These are phyloP conservation scores for Monosporozyma aerobia DNA, from an alignment of 805 yeast species.

Conservation along the genomic window DNA sequence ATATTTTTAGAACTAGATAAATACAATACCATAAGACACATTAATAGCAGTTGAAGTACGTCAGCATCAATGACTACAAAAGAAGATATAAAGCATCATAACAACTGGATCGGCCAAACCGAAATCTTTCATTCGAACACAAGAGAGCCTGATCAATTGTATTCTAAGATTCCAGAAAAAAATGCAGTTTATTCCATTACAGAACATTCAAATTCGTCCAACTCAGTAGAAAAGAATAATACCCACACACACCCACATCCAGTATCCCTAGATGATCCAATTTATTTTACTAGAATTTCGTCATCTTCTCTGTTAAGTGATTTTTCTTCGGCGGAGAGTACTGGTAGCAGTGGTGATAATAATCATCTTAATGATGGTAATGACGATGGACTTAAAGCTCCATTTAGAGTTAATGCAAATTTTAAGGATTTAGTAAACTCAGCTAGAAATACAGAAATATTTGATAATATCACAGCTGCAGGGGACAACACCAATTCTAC, in stretches of 20 bases:
- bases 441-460: neutral
- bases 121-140: neutral
- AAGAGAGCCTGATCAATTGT: neutral
- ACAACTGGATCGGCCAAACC: neutral
- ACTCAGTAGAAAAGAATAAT: constrained; percentile 11
- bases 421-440: neutral
- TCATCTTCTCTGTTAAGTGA: constrained; percentile 6
- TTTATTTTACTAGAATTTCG: constrained; percentile 3
- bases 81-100: neutral
- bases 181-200: neutral
- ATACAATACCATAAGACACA: neutral
- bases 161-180: neutral
- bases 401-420: neutral
- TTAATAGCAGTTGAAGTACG: neutral
- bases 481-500: constrained; percentile 24
- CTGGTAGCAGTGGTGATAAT: neutral
- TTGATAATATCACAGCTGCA: constrained; percentile 5
- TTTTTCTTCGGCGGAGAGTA: neutral
- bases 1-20: neutral
- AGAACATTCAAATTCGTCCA: constrained; percentile 15
- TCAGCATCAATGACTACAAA: neutral
- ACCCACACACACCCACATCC: neutral
- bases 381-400: neutral
- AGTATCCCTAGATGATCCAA: constrained; percentile 2
- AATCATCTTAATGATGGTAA: neutral